Conservation (phyloP, 2,329 filamentous ascomycete genomes). For the Colletotrichum euphorbiae region DNA sequence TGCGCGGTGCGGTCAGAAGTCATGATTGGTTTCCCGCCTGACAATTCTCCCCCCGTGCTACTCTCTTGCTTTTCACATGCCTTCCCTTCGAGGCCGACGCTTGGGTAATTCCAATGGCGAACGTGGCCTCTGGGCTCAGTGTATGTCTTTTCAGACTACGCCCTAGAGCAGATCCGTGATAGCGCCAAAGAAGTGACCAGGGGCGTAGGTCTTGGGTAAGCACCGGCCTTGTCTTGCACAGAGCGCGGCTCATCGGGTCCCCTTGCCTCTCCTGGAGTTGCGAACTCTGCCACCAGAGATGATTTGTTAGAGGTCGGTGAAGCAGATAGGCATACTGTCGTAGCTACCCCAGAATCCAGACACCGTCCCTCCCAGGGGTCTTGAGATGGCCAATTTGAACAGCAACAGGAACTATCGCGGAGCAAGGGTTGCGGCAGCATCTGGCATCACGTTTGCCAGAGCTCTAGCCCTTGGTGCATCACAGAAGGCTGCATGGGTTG, state of each 20-base stretch:
- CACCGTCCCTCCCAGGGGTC: too few species aligned
- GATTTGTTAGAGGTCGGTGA: neutral
- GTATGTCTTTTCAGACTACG: neutral
- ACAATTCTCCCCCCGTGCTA: too few species aligned
- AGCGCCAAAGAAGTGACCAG: slow-evolving; percentile 7
- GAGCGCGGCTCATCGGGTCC: neutral
- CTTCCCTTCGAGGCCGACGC: neutral
- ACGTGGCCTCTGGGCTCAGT: slow-evolving; percentile 1
- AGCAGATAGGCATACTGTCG: neutral
- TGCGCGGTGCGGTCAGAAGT: neutral
- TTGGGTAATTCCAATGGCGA: neutral
- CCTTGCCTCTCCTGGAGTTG: neutral
- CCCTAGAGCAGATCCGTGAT: slow-evolving; percentile 16
- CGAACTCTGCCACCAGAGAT: neutral
- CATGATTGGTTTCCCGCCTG: slow-evolving; percentile 4
- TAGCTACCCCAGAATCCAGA: neutral
- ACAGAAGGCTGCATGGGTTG: neutral
- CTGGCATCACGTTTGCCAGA: neutral
- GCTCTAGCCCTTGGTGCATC: neutral
- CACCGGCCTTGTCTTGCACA: neutral
- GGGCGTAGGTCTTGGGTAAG: slow-evolving; percentile 32
- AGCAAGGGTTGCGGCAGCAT: slow-evolving; percentile 4
- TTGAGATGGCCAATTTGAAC: too few species aligned
- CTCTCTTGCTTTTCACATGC: slow-evolving; percentile 18
- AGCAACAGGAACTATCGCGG: neutral